Evolutionary conservation across 441 rosid species (phyloP), one percentile per base, ranked within the genome.

Genomic region (Erysimum cheiri): DNA sequence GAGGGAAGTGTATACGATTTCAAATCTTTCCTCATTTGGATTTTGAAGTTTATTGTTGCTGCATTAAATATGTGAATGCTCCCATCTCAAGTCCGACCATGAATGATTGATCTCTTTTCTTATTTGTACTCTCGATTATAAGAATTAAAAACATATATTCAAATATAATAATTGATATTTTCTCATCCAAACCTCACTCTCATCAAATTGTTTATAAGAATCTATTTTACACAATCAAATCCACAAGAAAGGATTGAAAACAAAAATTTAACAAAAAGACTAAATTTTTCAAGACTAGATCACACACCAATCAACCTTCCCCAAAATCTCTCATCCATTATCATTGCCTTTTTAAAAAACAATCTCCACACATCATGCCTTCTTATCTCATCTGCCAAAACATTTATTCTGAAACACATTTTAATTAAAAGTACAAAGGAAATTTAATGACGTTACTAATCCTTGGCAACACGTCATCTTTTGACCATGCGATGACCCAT

Each of bases 401-500:
- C 33, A 4, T 31, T 31, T 31, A 4, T 31, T 31, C 6, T 31
- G 33, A 31, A 31, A 31, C 33, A 5, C 6, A 31, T 6, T 31
- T 31, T 6, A 31, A 4, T 31, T 31, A 6, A 4, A 31, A 6
- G 33, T 31, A 31, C 24, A 22, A 22, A 37, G 41, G 41, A 37
- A 37, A 37, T 37, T 15, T 9, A 22, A 44, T 44, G 40, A 32
- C 40, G 13, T 55, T 41, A 55, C 10, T 15, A 55, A 15, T 8
- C n/a, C 7, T 33, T 10, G 29, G 60, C 13, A 17, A 17, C 43
- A 56, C 43, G 61, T 56, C 61, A 56, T 35, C 8, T 56, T 56
- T 17, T 12, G 2, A 17, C 43, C 35, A 44, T 15, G 17, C 14
- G 41, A 33, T 28, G 39, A 28, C 41, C 1, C 29, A 35, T 56